These are phyloP conservation scores for Podochytrium sp. DNA, from an alignment of 192 early-diverging fungal genomes.

Conservation along the genomic window DNA sequence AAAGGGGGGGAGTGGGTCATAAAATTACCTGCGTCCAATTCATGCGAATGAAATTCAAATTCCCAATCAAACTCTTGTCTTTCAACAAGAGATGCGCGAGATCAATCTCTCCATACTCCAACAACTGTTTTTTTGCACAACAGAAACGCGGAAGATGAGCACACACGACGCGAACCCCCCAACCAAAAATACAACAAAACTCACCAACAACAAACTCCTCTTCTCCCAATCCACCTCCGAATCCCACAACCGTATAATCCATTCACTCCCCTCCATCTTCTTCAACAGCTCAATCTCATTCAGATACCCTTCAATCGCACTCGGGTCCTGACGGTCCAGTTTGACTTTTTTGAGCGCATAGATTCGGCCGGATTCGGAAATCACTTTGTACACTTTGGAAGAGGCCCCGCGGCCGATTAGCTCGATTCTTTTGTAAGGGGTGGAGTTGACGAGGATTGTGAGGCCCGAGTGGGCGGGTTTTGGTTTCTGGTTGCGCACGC, in stretches of 20 bases:
- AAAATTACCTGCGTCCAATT: conserved; percentile 81
- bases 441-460: conserved; percentile 39
- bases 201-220: conserved; percentile 73
- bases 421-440: conserved; percentile 41
- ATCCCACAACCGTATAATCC: conserved; percentile 83
- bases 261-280: conserved; percentile 60
- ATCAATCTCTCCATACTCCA: conserved; percentile 93
- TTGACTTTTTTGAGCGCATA: conserved; percentile 87
- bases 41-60: conserved; percentile 75
- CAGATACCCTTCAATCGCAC: conserved; percentile 70
- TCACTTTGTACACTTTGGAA: conserved; percentile 88
- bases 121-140: conserved; percentile 42
- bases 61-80: conserved; percentile 53
- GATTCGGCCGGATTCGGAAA: conserved; percentile 61
- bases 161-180: not conserved
- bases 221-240: conserved; percentile 69
- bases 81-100: conserved; percentile 60
- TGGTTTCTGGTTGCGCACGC: too few species aligned
- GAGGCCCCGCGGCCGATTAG: conserved; percentile 83
- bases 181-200: not conserved
- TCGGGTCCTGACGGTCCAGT: conserved; percentile 65
- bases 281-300: conserved; percentile 85
- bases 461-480: too few species aligned
- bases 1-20: not conserved
- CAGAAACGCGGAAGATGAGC: not conserved